These are phyloP conservation scores for Clarireedia monteithiana DNA, from an alignment of 2,329 filamentous ascomycete genomes.

Conservation along the genomic window DNA sequence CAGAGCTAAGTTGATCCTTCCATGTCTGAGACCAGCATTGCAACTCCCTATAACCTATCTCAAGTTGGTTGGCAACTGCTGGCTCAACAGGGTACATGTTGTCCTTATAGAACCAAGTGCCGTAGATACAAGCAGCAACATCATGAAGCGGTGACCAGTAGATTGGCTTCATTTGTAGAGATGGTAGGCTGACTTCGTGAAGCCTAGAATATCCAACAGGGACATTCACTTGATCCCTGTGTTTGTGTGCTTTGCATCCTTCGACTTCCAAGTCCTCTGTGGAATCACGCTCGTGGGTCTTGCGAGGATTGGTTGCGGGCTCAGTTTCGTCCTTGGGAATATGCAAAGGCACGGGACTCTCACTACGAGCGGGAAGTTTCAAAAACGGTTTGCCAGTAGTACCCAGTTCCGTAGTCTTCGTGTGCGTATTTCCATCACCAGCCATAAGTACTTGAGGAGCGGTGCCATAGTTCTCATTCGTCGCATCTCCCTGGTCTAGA, in stretches of 20 bases:
- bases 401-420: slow-evolving; percentile 24
- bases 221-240: slow-evolving; percentile 43
- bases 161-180: slow-evolving; percentile 85
- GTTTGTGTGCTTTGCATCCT: slow-evolving; percentile 26
- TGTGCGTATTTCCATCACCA: neutral
- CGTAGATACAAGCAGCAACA: slow-evolving; percentile 70
- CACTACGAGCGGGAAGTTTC: slow-evolving; percentile 30
- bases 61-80: slow-evolving; percentile 80
- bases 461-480: slow-evolving; percentile 4
- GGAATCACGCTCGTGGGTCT: slow-evolving; percentile 13
- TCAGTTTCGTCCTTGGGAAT: neutral
- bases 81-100: slow-evolving; percentile 87
- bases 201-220: slow-evolving; percentile 85
- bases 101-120: slow-evolving; percentile 96
- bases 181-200: slow-evolving; percentile 79
- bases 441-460: neutral
- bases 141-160: slow-evolving; percentile 97
- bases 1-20: slow-evolving; percentile 83
- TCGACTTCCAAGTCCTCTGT: slow-evolving; percentile 15
- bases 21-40: slow-evolving; percentile 88
- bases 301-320: neutral
- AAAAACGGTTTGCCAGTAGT: slow-evolving; percentile 42
- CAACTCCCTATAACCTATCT: slow-evolving; percentile 81
- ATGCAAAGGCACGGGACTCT: neutral
- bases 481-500: slow-evolving; percentile 7